These are phyloP conservation scores for Capsicum pubescens DNA, from an alignment of 257 asterid genomes.

Conservation along the genomic window DNA sequence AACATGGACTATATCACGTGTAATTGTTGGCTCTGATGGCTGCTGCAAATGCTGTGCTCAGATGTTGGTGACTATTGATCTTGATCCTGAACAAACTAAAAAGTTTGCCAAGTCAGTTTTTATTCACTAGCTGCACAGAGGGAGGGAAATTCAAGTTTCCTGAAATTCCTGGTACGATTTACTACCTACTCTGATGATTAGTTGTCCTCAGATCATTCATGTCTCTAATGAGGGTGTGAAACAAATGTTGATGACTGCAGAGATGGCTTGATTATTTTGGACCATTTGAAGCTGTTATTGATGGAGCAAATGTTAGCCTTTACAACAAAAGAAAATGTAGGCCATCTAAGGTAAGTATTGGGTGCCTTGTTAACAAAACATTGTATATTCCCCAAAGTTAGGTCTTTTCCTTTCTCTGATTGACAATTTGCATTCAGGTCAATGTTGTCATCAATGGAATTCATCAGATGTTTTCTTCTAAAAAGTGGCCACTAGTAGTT, in stretches of 20 bases:
- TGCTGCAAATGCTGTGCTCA: constrained; percentile 70
- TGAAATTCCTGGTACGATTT: constrained; percentile 75
- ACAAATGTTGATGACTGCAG: constrained; percentile 48
- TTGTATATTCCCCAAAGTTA: background rate
- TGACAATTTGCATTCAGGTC: too few species aligned
- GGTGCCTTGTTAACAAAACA: constrained; percentile 21
- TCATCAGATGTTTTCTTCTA: constrained; percentile 82
- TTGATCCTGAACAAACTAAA: constrained; percentile 80
- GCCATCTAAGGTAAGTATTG: constrained; percentile 68
- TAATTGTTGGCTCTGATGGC: constrained; percentile 66
- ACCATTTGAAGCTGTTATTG: constrained; percentile 90
- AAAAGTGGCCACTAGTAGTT: constrained; percentile 79
- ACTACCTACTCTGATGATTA: constrained; percentile 20
- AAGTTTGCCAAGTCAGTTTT: constrained; percentile 77
- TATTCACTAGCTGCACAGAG: constrained; percentile 67
- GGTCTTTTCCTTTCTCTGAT: constrained; percentile 28
- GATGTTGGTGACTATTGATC: constrained; percentile 73
- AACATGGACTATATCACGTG: constrained; percentile 61
- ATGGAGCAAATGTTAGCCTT: constrained; percentile 89
- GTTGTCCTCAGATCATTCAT: constrained; percentile 26
- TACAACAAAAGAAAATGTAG: constrained; percentile 67
- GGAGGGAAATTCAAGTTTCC: constrained; percentile 66
- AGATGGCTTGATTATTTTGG: constrained; percentile 87
- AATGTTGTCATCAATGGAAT: constrained; percentile 76
- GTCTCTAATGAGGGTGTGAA: too few species aligned